Evolutionary conservation across 495 filamentous ascomycete species (phyloP).

Genomic region (Emericellopsis terricola): DNA sequence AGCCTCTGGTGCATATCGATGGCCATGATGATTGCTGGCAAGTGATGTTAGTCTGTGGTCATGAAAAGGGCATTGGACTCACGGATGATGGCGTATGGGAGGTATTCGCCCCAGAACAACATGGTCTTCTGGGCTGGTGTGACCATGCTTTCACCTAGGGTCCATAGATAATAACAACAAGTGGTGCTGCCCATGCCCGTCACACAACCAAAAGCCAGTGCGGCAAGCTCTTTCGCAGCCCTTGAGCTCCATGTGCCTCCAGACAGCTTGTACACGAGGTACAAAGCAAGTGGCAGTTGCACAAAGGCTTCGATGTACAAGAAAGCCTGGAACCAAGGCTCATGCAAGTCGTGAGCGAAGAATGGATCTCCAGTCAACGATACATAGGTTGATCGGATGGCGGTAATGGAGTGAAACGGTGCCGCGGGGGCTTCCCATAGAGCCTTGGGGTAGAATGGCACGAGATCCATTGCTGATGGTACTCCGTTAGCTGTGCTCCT

Average conservation of each 20-base stretch:
- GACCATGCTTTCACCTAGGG: conserved; percentile 32
- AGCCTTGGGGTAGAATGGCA: conserved; percentile 40
- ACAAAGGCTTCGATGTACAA: conserved; percentile 50
- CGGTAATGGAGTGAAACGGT: conserved; percentile 26
- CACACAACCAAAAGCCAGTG: conserved; percentile 52
- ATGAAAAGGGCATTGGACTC: conserved; percentile 16
- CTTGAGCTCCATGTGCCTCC: conserved; percentile 15
- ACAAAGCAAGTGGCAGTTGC: conserved; percentile 50
- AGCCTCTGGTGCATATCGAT: conserved; percentile 4
- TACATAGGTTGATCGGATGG: conserved; percentile 44
- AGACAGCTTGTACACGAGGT: conserved; percentile 30
- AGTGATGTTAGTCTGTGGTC: not conserved
- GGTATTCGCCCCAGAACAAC: conserved; percentile 35
- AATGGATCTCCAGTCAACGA: conserved; percentile 58
- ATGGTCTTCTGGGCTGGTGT: conserved; percentile 31
- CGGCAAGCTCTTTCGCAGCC: conserved; percentile 35
- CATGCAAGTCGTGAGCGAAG: conserved; percentile 29
- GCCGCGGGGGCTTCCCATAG: conserved; percentile 23
- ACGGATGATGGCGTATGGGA: conserved; percentile 58
- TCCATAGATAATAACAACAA: conserved; percentile 37
- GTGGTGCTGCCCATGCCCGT: conserved; percentile 53
- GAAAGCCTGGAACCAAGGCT: conserved; percentile 51
- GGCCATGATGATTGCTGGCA: conserved; percentile 6
- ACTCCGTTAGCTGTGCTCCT: not conserved
- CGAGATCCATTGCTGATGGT: conserved; percentile 43